Conservation (phyloP, 2,329 filamentous ascomycete species). For the Pseudogymnoascus sp. region DNA sequence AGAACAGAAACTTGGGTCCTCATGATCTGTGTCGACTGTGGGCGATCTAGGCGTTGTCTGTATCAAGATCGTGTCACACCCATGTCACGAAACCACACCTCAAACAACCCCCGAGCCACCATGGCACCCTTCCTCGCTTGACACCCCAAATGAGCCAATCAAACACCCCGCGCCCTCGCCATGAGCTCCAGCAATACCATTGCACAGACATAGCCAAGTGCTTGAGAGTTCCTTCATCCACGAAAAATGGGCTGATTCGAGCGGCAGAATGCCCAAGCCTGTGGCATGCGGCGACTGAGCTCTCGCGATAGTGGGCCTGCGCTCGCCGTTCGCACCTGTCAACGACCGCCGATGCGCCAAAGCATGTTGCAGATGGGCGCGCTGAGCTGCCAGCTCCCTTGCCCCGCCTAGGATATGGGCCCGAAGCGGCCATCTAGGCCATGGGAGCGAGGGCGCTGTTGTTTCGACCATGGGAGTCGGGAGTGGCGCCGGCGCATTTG, state of each 20-base stretch:
- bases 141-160: not conserved
- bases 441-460: not conserved
- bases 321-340: not conserved
- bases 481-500: not conserved
- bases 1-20: not conserved
- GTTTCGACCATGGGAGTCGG: conserved; percentile 8
- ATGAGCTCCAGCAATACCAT: not conserved
- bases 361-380: not conserved
- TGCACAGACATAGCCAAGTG: conserved; percentile 5
- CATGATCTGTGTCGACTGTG: not conserved
- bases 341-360: not conserved
- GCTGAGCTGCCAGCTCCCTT: not conserved
- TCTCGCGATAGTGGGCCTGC: not conserved
- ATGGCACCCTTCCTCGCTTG: not conserved
- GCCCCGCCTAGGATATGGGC: not conserved
- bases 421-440: not conserved
- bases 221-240: not conserved
- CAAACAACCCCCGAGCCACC: not conserved
- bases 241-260: conserved; percentile 5
- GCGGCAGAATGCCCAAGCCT: not conserved
- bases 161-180: not conserved
- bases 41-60: not conserved
- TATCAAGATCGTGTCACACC: conserved; percentile 5
- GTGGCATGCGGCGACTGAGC: not conserved
- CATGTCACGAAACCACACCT: conserved; percentile 5